phyloP scores from a whole-genome alignment of 352 stramenopile genomes.

The Pythium brachiatum region DNA sequence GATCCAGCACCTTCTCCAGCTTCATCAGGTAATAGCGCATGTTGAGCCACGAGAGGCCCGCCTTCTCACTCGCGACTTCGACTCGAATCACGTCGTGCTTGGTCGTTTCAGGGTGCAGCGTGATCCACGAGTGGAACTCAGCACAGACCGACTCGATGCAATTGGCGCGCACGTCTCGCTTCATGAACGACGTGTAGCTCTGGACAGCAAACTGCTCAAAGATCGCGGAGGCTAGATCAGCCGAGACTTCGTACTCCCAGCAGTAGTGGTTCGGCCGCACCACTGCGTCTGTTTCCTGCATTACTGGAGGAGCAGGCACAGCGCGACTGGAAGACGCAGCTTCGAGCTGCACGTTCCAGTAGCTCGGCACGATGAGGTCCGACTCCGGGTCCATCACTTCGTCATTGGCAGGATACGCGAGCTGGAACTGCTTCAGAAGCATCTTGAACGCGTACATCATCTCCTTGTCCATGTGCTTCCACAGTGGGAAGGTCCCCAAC shows the following conservation, averaged over 20 bases:
- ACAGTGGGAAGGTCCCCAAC: background rate
- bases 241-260: constrained; percentile 31
- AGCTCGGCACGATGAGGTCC: constrained; percentile 16
- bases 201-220: constrained; percentile 34
- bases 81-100: constrained; percentile 17
- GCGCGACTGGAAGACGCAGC: background rate
- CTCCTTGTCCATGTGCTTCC: constrained; percentile 22
- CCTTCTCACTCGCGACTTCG: constrained; percentile 9
- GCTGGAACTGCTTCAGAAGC: constrained; percentile 23
- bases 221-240: constrained; percentile 24
- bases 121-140: constrained; percentile 10
- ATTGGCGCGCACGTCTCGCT: background rate
- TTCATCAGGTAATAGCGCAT: constrained; percentile 21
- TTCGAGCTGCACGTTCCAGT: constrained; percentile 2
- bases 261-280: no score
- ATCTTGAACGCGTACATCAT: constrained; percentile 28
- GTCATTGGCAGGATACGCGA: constrained; percentile 21
- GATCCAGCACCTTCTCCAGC: constrained; percentile 23
- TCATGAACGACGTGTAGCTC: constrained; percentile 23
- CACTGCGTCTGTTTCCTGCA: background rate
- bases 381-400: constrained; percentile 18
- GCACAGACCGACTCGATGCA: constrained; percentile 20
- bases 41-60: constrained; percentile 4
- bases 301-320: background rate
- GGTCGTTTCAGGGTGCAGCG: background rate